A percentile compares a stretch with the other conserved stretches of the same genome.
Conservation (phyloP, 2,329 filamentous ascomycete genomes). For the Talaromyces sp. region DNA sequence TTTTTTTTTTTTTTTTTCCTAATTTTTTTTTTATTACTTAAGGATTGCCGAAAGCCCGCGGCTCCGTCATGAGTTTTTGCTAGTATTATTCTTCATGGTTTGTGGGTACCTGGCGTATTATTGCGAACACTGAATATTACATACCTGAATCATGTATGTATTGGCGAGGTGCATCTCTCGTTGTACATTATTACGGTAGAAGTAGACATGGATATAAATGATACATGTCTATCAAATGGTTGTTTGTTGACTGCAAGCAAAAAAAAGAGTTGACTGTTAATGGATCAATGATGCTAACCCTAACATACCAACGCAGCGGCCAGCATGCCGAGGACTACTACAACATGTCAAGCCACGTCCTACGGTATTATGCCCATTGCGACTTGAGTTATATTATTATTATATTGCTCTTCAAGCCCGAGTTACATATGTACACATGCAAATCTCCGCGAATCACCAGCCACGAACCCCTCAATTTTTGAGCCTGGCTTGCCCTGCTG, state of each 20-base stretch:
- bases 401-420: neutral
- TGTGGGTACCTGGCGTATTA: too few relatives aligned
- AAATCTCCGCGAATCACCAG: neutral
- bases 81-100: neutral
- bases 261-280: too few relatives aligned
- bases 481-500: neutral
- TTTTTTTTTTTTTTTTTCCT: too few relatives aligned
- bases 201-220: too few relatives aligned
- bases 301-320: too few relatives aligned
- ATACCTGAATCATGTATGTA: neutral
- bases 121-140: neutral
- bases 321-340: neutral
- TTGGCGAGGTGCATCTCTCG: too few relatives aligned
- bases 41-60: conserved; percentile 18
- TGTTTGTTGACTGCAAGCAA: too few relatives aligned
- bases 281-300: too few relatives aligned
- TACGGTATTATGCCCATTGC: neutral
- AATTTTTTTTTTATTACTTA: conserved; percentile 1
- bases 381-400: neutral
- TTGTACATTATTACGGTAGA: too few relatives aligned
- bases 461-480: neutral
- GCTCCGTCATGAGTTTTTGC: neutral
- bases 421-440: neutral
- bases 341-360: neutral
- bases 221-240: too few relatives aligned